Evolutionary conservation across 169 alveolate genomes (phyloP), one percentile per base, ranked within the genome.

Genomic region (Plasmodium berghei): DNA sequence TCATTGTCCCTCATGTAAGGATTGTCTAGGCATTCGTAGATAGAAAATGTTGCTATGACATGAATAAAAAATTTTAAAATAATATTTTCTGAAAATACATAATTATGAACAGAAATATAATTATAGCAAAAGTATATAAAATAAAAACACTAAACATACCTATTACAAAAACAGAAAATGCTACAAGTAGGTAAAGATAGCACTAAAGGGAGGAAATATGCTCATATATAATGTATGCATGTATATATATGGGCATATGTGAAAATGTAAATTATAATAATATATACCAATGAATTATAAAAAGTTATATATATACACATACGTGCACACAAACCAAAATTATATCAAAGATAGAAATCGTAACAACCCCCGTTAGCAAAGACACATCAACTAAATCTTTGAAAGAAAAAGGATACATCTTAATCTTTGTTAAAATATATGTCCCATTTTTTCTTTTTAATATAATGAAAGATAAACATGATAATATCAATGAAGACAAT

Each of bases 401-500:
- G 54, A 75, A 61, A 49, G 88, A 75, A 28, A 75, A 75, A 63
- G 88, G 88, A 56, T 75, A 63, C 88, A 75, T 75, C 66, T 75
- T 55, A 18, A 75, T 69, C 64, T 75, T 75, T 26, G 88, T 28
- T 46, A 62, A 52, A 20, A 75, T 75, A 55, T 75, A 48, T 16
- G 88, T 48, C 64, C 88, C 88, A 64, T 55, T 75, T 75, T 75
- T 62, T 75, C 88, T 75, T 48, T 55, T 62, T 5, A 75, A 56
- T 14, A 75, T 63, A 24, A 56, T 75, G 16, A 75, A 55, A 56
- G 88, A 75, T 22, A 75, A 34, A 14, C 62, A 22, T 14, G 59
- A 75, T n/a, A 75, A 58, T 16, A 63, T 16, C 10, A 75, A 14
- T 6, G 88, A 75, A n/a, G 55, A 14, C 46, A 20, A 46, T 75